Evolutionary conservation across 768 basidiomycete species (phyloP), one percentile per base, ranked within the genome.

Genomic region (Strobilomyces echinocephalus): DNA sequence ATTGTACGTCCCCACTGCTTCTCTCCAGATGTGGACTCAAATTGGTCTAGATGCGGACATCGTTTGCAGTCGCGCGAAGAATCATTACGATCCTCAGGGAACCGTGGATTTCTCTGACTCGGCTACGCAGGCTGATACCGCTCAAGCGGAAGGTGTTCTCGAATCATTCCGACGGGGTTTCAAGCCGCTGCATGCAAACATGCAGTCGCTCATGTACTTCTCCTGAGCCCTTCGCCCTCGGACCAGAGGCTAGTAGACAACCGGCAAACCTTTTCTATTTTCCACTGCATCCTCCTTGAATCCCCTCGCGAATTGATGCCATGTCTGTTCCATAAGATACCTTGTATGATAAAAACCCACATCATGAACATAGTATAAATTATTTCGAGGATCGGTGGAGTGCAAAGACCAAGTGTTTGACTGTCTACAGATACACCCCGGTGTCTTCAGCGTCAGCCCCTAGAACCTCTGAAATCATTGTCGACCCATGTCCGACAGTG

Each of bases 21-120:
- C 12, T 24, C 2, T 50, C 16, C 28, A 49, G 39, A 40, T 30
- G 2, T 35, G 16, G 39, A 34, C 55, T 56, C n/a, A 51, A 34
- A 18, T 41, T 15, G 24, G 52, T 36, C 28, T 56, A 89, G 88
- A 90, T 63, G 88, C 87, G 8, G 86, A 90, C 63, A 87, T 85
- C 21, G 76, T 83, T 18, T 91, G 89, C 63, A 76, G 85, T 1
- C 79, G 90, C 4, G 85, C 88, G 0, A 89, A 87, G 70, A 88
- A 89, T 60, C 88, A 91, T 60, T 91, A 87, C 59, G 80, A 84
- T 53, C 88, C 89, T 1, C 71, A 76, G 18, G 73, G 72, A n/a
- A 65, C 70, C 7, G 57, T 88, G 0, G 79, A 84, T 58, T 75
- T 85, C 55, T 80, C 82, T 0, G 86, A 86, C 12, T 74, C 79